Base-by-base conservation (phyloP, 495 filamentous ascomycete genomes). In the Lentithecium fluviatile region DNA sequence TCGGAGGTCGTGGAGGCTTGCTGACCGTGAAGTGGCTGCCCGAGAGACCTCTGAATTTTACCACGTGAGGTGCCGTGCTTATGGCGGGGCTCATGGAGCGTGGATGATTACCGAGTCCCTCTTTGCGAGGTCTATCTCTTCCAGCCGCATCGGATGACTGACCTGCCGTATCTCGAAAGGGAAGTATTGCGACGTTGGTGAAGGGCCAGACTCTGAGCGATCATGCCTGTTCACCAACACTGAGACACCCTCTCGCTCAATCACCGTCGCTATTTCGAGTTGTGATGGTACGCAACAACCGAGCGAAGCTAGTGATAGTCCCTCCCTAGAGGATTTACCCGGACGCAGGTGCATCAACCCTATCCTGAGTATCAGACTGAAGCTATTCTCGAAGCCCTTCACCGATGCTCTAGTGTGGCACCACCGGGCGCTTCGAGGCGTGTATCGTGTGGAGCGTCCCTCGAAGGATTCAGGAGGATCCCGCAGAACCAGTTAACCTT, bases 401-500 rank as follows among this genome's bases (percentile, higher is more conserved):
- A 47, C 19, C 20, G 42, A 20, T 43, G 42, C 38, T 52, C 8
- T 7, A 20, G 11, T 7, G 60, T 56, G 60, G 60, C 60, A 63
- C 53, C 2, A 8, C 52, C 19, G 40, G 60, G 60, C 60, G 60
- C 60, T 63, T 63, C 60, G 60, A 63, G 52, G 21, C 10, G 17
- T 12, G 11, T 23, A 17, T 63, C 36, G 20, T 26, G 13, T 52
- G 52, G 60, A 29, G 29, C 19, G 36, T 13, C 2, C 15, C 36
- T 34, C 29, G 54, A 64, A 58, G 61, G 48, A 54, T 59, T 55
- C 26, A 55, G 48, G 36, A 48, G 40, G 43, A 17, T 52, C 45
- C 56, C 61, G 46, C 45, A 32, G 47, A 49, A 42, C 42, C 49
- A 59, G 55, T 59, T 50, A 58, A 64, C 48, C 49, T 58, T 55